Conservation (phyloP, 1,284 basidiomycete species). For the Tilletiaria anomala region DNA sequence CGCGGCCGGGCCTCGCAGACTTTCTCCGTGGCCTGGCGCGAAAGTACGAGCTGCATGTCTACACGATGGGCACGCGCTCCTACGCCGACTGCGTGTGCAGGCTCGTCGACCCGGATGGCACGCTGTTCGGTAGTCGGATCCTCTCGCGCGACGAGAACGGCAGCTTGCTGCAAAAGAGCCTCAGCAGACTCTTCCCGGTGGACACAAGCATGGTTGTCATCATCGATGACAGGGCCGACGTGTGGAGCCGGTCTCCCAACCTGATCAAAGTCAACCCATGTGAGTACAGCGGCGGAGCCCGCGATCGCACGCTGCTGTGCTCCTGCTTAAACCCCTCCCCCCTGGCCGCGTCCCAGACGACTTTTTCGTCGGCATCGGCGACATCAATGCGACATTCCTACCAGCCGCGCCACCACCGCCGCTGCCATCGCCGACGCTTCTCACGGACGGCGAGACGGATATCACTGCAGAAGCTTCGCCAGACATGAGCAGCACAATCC, state of each 20-base stretch:
- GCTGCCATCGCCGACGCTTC: slow-evolving; percentile 3
- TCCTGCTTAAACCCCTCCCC: not conserved
- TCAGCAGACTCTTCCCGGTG: slow-evolving; percentile 71
- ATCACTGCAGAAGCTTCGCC: not conserved
- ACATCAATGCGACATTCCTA: slow-evolving; percentile 87
- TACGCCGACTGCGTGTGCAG: slow-evolving; percentile 91
- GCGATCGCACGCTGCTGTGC: no score
- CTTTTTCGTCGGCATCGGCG: slow-evolving; percentile 96
- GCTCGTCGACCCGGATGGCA: slow-evolving; percentile 76
- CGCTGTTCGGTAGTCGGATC: slow-evolving; percentile 71
- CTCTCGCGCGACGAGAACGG: slow-evolving; percentile 74
- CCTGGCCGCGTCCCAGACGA: slow-evolving; percentile 58
- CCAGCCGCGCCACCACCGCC: slow-evolving; percentile 47
- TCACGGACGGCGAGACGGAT: not conserved
- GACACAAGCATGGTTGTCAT: slow-evolving; percentile 98
- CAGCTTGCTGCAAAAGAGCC: slow-evolving; percentile 72
- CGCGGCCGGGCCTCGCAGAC: slow-evolving; percentile 66
- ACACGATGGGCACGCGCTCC: slow-evolving; percentile 95
- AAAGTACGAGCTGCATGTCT: slow-evolving; percentile 96
- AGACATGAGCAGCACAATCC: not conserved
- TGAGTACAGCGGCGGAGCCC: slow-evolving; percentile 42
- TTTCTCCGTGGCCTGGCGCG: slow-evolving; percentile 60
- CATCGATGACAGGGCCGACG: slow-evolving; percentile 93
- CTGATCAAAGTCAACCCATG: slow-evolving; percentile 91
- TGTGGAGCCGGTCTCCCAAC: slow-evolving; percentile 88